Evolutionary conservation across 495 filamentous ascomycete species (phyloP), one percentile per base, ranked within the genome.

Genomic region (Pseudotulostoma volvatum): DNA sequence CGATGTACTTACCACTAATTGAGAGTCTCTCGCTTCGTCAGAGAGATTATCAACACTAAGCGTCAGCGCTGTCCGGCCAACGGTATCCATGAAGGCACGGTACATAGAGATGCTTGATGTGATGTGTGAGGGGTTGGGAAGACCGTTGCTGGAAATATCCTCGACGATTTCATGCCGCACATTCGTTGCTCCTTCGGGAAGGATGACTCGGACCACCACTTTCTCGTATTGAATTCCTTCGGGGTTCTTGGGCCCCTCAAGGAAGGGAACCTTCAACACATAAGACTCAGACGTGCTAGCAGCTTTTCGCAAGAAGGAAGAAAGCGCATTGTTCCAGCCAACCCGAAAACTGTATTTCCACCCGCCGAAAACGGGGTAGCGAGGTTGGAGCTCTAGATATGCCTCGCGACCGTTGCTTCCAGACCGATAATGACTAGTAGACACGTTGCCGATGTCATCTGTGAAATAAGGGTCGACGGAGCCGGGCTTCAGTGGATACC

Each of bases 271-370:
- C 54, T 83, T 90, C 21, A 97, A 69, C n/a, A 93, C 71, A 48
- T 81, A 88, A 3, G 71, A 68, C 25, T 82, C 76, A 2, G 60
- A 59, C 17, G 64, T 63, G n/a, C n/a, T n/a, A 28, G 60, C 67
- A 9, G 63, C 42, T 47, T 72, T 74, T 37, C 81, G 72, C 38
- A 97, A 52, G 55, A 83, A 93, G 23, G 70, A 68, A 44, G 70
- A 68, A 15, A 93, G 68, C 40, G 88, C 73, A 38, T 81, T 79
- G 64, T 94, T 84, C 88, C 90, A 97, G 42, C 90, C 92, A 33
- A 95, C 72, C 33, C 77, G 79, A 64, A 95, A 97, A 44, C 79
- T 87, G 53, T 93, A 95, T 59, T 93, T 94, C 90, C 90, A 97
- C 36, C 83, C 84, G 34, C 90, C 90, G 51, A 96, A 96, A 17